Evolutionary conservation across 2,329 filamentous ascomycete genomes (phyloP).

Genomic region (Thelonectria discophora): DNA sequence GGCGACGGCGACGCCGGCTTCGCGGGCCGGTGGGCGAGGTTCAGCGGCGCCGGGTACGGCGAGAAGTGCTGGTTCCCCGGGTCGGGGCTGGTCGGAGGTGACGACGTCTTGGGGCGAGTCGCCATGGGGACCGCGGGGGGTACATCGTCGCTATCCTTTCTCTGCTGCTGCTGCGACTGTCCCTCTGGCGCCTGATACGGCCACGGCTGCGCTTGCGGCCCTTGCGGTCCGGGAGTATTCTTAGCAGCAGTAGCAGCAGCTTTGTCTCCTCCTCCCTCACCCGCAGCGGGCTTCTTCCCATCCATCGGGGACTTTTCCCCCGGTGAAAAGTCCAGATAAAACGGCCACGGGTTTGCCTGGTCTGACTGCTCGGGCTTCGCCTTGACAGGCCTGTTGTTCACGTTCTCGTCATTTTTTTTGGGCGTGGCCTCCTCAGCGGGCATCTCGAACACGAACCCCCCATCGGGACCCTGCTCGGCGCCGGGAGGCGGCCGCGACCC

Average conservation of each 20-base stretch:
- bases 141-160: conserved; percentile 9
- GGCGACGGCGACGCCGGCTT: conserved; percentile 34
- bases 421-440: conserved; percentile 39
- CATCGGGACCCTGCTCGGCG: conserved; percentile 33
- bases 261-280: conserved; percentile 12
- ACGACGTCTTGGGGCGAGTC: conserved; percentile 26
- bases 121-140: conserved; percentile 27
- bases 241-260: conserved; percentile 1
- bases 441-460: conserved; percentile 46
- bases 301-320: conserved; percentile 1
- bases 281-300: not conserved
- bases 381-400: conserved; percentile 1
- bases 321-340: conserved; percentile 39
- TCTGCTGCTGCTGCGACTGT: conserved; percentile 5
- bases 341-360: conserved; percentile 44
- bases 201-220: conserved; percentile 45
- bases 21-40: conserved; percentile 37
- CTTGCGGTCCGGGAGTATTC: too few relatives aligned
- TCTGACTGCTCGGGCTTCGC: not conserved
- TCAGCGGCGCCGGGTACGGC: conserved; percentile 43
- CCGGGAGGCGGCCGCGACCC: conserved; percentile 23
- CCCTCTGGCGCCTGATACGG: conserved; percentile 44
- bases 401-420: conserved; percentile 10
- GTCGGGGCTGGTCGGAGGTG: conserved; percentile 26
- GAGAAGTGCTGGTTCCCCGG: conserved; percentile 16